A percentile compares a stretch with the other conserved stretches of the same genome.
These are phyloP conservation scores for Backusella australiensis DNA, from an alignment of 192 early-diverging fungal genomes.

Conservation along the genomic window DNA sequence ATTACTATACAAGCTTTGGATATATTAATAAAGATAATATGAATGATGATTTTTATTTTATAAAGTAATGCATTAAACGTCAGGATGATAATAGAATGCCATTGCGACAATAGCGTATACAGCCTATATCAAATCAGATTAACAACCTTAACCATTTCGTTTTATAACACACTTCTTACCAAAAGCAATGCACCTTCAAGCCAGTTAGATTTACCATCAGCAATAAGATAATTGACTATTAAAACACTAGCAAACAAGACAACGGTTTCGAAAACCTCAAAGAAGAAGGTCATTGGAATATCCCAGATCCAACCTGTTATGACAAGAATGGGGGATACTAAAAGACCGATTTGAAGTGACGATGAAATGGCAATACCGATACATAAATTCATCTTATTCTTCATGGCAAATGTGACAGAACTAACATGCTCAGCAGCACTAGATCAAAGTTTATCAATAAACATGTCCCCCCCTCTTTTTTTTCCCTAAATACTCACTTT, in stretches of 20 bases:
- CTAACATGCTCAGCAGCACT: slow-evolving; percentile 71
- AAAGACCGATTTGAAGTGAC: slow-evolving; percentile 80
- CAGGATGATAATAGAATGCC: slow-evolving; percentile 76
- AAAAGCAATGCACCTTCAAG: slow-evolving; percentile 86
- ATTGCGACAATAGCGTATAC: slow-evolving; percentile 84
- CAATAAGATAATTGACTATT: slow-evolving; percentile 75
- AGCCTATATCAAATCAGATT: slow-evolving; percentile 18
- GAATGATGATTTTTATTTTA: background rate
- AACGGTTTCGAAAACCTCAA: slow-evolving; percentile 78
- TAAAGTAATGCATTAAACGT: background rate
- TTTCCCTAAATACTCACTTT: slow-evolving; percentile 53
- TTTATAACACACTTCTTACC: slow-evolving; percentile 21
- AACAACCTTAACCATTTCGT: background rate
- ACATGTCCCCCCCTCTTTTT: background rate
- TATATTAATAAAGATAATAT: too few relatives aligned
- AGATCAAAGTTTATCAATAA: slow-evolving; percentile 14
- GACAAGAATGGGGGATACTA: slow-evolving; percentile 66
- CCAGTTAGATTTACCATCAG: slow-evolving; percentile 91
- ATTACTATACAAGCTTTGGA: too few relatives aligned
- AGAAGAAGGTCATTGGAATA: slow-evolving; percentile 79
- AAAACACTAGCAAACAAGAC: slow-evolving; percentile 79
- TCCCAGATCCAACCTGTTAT: slow-evolving; percentile 85
- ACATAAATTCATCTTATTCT: slow-evolving; percentile 85
- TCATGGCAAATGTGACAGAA: slow-evolving; percentile 79
- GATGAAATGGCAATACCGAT: slow-evolving; percentile 51